Evolutionary conservation across 768 basidiomycete genomes (phyloP).

Genomic region (Boletus sp.): DNA sequence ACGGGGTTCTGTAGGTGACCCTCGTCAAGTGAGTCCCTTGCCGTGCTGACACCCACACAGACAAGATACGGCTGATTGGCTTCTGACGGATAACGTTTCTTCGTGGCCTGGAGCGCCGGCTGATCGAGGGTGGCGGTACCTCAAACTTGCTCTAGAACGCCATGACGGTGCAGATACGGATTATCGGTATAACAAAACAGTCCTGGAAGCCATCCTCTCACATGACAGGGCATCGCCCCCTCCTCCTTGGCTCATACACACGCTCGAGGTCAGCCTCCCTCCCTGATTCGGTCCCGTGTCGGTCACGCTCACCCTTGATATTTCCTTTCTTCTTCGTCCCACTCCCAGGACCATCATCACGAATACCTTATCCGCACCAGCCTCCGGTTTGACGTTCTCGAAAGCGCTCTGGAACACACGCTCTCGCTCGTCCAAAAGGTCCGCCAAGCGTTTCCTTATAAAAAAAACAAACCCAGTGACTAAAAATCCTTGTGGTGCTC

Average conservation of each 20-base stretch:
- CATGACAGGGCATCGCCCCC: slow-evolving; percentile 56
- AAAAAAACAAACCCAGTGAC: background rate
- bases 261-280: slow-evolving; percentile 55
- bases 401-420: slow-evolving; percentile 72
- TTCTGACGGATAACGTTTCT: slow-evolving; percentile 73
- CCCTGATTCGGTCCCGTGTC: background rate
- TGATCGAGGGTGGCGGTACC: slow-evolving; percentile 84
- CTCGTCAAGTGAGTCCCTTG: background rate
- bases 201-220: slow-evolving; percentile 72
- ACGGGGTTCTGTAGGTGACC: slow-evolving; percentile 52
- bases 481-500: slow-evolving; percentile 11
- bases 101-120: slow-evolving; percentile 81
- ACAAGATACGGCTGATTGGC: slow-evolving; percentile 74
- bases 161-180: slow-evolving; percentile 73
- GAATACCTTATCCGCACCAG: slow-evolving; percentile 81
- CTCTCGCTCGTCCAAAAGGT: slow-evolving; percentile 73
- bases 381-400: slow-evolving; percentile 75
- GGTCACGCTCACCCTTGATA: background rate
- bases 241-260: slow-evolving; percentile 81
- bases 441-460: slow-evolving; percentile 16
- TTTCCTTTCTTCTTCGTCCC: background rate
- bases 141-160: slow-evolving; percentile 73
- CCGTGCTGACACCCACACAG: slow-evolving; percentile 37
- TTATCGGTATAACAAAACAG: slow-evolving; percentile 71
- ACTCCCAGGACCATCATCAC: slow-evolving; percentile 57